Percentiles rank a stretch among this genome's conserved stretches.
phyloP scores from a whole-genome alignment of 1,284 basidiomycete genomes.

The Taiwanofungus camphoratus region DNA sequence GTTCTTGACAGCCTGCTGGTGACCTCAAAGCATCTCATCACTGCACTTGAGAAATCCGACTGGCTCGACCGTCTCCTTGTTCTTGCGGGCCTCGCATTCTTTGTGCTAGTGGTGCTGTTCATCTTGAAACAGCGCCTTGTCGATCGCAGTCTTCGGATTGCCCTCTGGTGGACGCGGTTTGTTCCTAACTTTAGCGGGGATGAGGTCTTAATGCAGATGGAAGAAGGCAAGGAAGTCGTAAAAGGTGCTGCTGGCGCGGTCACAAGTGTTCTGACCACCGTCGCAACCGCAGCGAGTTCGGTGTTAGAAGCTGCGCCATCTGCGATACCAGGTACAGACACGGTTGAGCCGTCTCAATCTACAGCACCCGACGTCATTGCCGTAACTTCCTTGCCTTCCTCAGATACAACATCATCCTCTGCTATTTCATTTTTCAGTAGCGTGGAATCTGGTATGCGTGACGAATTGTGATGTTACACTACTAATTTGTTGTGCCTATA shows the following conservation, averaged over 20 bases:
- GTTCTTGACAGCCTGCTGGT: slow-evolving; percentile 68
- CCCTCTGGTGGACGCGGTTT: slow-evolving; percentile 77
- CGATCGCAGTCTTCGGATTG: slow-evolving; percentile 63
- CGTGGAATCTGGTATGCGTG: background rate
- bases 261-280: background rate
- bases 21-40: slow-evolving; percentile 79
- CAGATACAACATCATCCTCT: background rate
- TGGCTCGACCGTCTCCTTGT: slow-evolving; percentile 88
- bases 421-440: background rate
- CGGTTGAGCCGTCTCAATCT: too few species aligned
- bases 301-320: too few species aligned
- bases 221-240: slow-evolving; percentile 18
- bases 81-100: slow-evolving; percentile 72
- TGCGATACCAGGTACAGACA: too few species aligned
- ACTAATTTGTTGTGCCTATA: too few species aligned
- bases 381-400: too few species aligned
- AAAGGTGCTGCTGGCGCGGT: slow-evolving; percentile 1
- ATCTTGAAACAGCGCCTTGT: slow-evolving; percentile 84
- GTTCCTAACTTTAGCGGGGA: slow-evolving; percentile 37
- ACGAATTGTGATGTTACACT: too few species aligned
- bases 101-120: slow-evolving; percentile 78
- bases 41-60: slow-evolving; percentile 82
- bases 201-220: slow-evolving; percentile 19
- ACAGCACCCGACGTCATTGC: too few species aligned
- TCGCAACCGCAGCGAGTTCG: background rate